These are phyloP conservation scores for Simplicillium aogashimaense DNA, from an alignment of 2,329 filamentous ascomycete species.

Conservation along the genomic window DNA sequence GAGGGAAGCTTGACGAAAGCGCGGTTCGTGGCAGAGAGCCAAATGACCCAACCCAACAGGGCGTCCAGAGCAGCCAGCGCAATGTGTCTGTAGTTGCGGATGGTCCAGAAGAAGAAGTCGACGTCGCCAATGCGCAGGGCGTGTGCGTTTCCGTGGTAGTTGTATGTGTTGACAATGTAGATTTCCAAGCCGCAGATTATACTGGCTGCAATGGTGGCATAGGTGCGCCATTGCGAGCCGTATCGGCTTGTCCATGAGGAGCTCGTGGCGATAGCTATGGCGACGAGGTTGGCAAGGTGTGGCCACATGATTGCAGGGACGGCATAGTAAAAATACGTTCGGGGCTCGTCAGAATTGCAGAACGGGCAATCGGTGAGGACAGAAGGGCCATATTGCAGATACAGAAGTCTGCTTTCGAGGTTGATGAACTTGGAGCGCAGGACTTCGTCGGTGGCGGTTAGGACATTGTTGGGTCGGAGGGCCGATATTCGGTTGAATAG, in stretches of 20 bases:
- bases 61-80: slow-evolving; percentile 56
- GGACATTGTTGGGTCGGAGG: slow-evolving; percentile 34
- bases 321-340: slow-evolving; percentile 71
- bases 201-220: slow-evolving; percentile 55
- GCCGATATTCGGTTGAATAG: slow-evolving; percentile 66
- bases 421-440: slow-evolving; percentile 61
- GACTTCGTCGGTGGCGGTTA: slow-evolving; percentile 51
- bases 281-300: slow-evolving; percentile 69
- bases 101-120: slow-evolving; percentile 62
- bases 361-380: slow-evolving; percentile 71
- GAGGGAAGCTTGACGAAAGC: slow-evolving; percentile 57
- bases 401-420: slow-evolving; percentile 65
- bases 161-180: slow-evolving; percentile 55
- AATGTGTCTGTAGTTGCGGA: slow-evolving; percentile 52
- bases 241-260: slow-evolving; percentile 52
- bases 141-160: slow-evolving; percentile 52
- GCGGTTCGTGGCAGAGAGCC: slow-evolving; percentile 69
- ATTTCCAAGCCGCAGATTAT: slow-evolving; percentile 53
- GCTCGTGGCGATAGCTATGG: slow-evolving; percentile 67
- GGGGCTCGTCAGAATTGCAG: slow-evolving; percentile 61
- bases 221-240: slow-evolving; percentile 57
- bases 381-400: slow-evolving; percentile 72
- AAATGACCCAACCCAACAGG: slow-evolving; percentile 55
- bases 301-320: slow-evolving; percentile 62
- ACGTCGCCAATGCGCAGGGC: slow-evolving; percentile 53